Evolutionary conservation across 2,329 filamentous ascomycete species (phyloP), one percentile per base, ranked within the genome.

Genomic region (Whalleya microplaca): DNA sequence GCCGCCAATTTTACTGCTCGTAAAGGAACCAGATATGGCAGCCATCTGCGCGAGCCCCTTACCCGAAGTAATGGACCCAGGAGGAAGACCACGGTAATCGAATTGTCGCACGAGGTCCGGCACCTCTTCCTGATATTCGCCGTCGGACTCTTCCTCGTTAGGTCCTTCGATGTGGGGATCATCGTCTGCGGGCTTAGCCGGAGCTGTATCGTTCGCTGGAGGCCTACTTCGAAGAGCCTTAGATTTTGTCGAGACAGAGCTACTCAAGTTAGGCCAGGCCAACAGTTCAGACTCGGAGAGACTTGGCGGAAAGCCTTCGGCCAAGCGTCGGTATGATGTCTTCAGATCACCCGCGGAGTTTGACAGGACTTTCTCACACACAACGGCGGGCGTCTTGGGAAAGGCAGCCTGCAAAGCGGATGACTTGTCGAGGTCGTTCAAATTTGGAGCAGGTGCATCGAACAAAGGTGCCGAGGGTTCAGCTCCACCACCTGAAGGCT

Each of bases 331-430:
- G 55, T 78, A 82, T 0, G 78, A 72, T 16, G 61, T 67, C 16
- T 69, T 69, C 6, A 77, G 47, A 54, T 80, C 66, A 10, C 71
- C 69, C 5, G 66, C 48, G 19, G 72, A 69, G n/a, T 64, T 69
- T 5, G 64, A 57, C 2, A 80, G 63, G 1, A 76, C 65, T 6
- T 68, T 65, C 48, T 78, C 71, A 49, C 76, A 76, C 7, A 71
- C 61, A 2, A 69, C 62, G 6, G 70, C 61, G 1, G 75, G 66
- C 8, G 72, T 75, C 6, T 67, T 64, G 2, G 80, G 80, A 43
- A 81, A 84, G 0, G 80, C 78, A 16, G 69, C 64, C 43, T 70
- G 73, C 2, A 81, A 63, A n/a, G 73, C 69, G 3, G 67, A 65
- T 20, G 73, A 66, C 27, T 72, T 73, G 32, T 78, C 72, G 0